phyloP scores from a whole-genome alignment of 192 early-diverging fungal species.

The Rhizophlyctis rosea region DNA sequence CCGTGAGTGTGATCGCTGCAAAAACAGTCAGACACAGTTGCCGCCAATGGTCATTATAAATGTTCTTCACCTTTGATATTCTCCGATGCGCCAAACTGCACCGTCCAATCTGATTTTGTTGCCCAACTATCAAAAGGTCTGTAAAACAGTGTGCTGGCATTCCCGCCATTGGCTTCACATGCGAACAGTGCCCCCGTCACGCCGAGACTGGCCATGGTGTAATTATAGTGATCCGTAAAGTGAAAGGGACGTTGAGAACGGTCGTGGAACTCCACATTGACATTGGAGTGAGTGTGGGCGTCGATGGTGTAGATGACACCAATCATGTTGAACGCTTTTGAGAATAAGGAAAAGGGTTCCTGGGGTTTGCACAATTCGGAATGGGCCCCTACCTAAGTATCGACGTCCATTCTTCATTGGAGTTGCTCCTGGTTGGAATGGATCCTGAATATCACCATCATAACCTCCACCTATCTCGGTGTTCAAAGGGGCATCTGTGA shows the following conservation, averaged over 20 bases:
- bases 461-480: background rate
- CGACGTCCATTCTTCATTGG: slow-evolving; percentile 37
- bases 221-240: slow-evolving; percentile 78
- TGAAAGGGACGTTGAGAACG: slow-evolving; percentile 73
- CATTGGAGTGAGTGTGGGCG: slow-evolving; percentile 60
- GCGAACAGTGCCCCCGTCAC: slow-evolving; percentile 75
- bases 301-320: slow-evolving; percentile 75
- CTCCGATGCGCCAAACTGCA: slow-evolving; percentile 65
- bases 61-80: slow-evolving; percentile 61
- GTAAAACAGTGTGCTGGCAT: slow-evolving; percentile 66
- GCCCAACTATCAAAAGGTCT: slow-evolving; percentile 70
- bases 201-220: slow-evolving; percentile 71
- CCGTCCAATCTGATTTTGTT: slow-evolving; percentile 72
- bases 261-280: slow-evolving; percentile 91
- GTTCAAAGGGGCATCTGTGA: background rate
- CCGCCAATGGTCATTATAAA: no score
- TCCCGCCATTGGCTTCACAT: slow-evolving; percentile 39
- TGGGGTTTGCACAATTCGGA: slow-evolving; percentile 2
- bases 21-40: slow-evolving; percentile 1
- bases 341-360: background rate
- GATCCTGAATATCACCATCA: slow-evolving; percentile 44
- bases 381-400: slow-evolving; percentile 35
- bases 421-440: slow-evolving; percentile 87
- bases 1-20: slow-evolving; percentile 70
- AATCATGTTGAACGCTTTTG: slow-evolving; percentile 75